Conservation (phyloP, 441 rosid species). For the Metrosideros polymorpha region DNA sequence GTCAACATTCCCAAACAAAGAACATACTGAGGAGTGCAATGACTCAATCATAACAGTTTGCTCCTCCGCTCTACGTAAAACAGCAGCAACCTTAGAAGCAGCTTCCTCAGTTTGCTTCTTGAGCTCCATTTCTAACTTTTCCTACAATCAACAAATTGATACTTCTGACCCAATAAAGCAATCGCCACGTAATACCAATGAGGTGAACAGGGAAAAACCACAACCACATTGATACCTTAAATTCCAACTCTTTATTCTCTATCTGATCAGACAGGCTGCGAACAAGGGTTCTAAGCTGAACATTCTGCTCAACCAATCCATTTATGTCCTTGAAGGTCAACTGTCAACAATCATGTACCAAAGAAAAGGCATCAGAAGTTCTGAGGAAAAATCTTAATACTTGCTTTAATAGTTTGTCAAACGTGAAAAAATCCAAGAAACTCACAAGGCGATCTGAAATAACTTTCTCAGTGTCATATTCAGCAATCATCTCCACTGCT, state of each 20-base stretch:
- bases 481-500: slow-evolving; percentile 40
- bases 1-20: background rate
- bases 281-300: slow-evolving; percentile 82
- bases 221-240: slow-evolving; percentile 46
- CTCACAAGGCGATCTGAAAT: slow-evolving; percentile 78
- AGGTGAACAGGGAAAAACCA: background rate
- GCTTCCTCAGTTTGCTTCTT: slow-evolving; percentile 74
- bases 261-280: slow-evolving; percentile 82
- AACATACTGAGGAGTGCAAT: slow-evolving; percentile 76
- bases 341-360: slow-evolving; percentile 27
- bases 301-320: slow-evolving; percentile 97
- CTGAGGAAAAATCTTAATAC: background rate
- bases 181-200: background rate
- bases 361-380: background rate
- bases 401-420: background rate
- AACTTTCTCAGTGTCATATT: slow-evolving; percentile 60
- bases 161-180: background rate
- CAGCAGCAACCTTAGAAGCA: slow-evolving; percentile 76
- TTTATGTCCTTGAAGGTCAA: slow-evolving; percentile 89
- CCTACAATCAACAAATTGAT: slow-evolving; percentile 30
- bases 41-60: slow-evolving; percentile 93
- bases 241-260: slow-evolving; percentile 57
- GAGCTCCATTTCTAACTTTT: slow-evolving; percentile 59
- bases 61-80: slow-evolving; percentile 88
- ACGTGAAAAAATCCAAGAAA: background rate